These are phyloP conservation scores for Acanthamoeba divionensis DNA, from an alignment of 208 protist species.

Conservation along the genomic window DNA sequence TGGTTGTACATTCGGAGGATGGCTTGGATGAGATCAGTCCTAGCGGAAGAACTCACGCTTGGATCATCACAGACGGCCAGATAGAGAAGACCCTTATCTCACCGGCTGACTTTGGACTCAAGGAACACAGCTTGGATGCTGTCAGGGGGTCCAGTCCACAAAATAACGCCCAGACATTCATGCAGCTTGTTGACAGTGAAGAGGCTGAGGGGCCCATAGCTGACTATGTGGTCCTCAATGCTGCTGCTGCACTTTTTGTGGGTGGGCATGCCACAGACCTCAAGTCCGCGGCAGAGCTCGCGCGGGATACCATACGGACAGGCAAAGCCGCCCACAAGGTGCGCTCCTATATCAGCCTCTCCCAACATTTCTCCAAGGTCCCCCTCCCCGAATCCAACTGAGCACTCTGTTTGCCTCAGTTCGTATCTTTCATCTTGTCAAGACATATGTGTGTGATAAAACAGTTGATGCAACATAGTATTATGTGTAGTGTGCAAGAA, in stretches of 20 bases:
- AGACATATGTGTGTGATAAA: no score
- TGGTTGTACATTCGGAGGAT: constrained; percentile 50
- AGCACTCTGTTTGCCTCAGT: no score
- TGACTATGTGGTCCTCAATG: constrained; percentile 21
- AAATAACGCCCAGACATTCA: neutral
- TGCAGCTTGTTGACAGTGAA: neutral
- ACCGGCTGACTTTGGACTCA: neutral
- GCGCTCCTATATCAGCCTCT: neutral
- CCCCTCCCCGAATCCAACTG: no score
- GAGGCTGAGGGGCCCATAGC: neutral
- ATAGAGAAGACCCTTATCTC: neutral
- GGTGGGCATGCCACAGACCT: neutral
- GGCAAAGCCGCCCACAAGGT: constrained; percentile 10
- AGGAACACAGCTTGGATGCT: neutral
- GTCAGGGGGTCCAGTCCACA: neutral
- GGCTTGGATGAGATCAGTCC: constrained; percentile 51
- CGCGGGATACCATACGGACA: neutral
- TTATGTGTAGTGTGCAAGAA: no score
- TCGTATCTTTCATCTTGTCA: no score
- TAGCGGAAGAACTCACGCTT: constrained; percentile 17
- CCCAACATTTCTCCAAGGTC: neutral
- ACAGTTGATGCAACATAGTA: no score
- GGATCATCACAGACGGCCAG: neutral
- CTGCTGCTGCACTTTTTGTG: constrained; percentile 8
- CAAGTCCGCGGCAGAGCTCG: neutral